A percentile compares a stretch with the other conserved stretches of the same genome.
Conservation (phyloP, 768 basidiomycete genomes). For the Krasilnikovozyma curviuscula region DNA sequence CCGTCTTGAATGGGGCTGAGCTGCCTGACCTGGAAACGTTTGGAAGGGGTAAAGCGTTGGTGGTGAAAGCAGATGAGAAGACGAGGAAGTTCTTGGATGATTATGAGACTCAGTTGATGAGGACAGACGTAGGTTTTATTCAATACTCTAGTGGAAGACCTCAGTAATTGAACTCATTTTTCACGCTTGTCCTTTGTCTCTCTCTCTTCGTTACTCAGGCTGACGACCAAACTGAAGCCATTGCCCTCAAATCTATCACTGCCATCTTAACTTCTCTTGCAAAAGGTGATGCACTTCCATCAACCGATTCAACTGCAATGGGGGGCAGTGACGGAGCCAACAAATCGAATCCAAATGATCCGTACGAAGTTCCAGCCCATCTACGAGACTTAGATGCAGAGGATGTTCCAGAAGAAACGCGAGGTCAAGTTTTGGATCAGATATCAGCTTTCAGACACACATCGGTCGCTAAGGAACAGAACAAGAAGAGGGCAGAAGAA, state of each 20-base stretch:
- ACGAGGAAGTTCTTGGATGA: conserved; percentile 72
- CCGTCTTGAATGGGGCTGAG: conserved; percentile 43
- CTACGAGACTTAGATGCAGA: conserved; percentile 89
- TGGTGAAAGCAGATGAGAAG: conserved; percentile 91
- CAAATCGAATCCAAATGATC: neutral
- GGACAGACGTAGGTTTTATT: conserved; percentile 49
- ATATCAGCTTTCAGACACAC: conserved; percentile 68
- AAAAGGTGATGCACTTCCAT: conserved; percentile 16
- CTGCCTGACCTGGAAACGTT: conserved; percentile 44
- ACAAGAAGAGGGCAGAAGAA: conserved; percentile 75
- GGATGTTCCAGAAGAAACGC: conserved; percentile 80
- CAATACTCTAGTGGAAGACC: no score
- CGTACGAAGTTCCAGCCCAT: conserved; percentile 58
- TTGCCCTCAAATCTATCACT: conserved; percentile 36
- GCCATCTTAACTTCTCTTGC: conserved; percentile 11
- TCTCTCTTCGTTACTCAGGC: conserved; percentile 30
- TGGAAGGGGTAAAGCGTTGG: conserved; percentile 8
- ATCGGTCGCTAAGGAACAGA: conserved; percentile 37
- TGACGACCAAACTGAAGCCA: conserved; percentile 46
- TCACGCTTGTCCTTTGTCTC: neutral
- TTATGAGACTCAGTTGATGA: conserved; percentile 57
- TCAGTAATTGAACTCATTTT: neutral
- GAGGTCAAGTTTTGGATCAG: conserved; percentile 83
- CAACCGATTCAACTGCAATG: conserved; percentile 38
- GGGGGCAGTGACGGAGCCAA: conserved; percentile 6